Percentiles rank a stretch among this genome's conserved stretches.
phyloP scores from a whole-genome alignment of 352 stramenopile genomes.

The Phytopythium kandeliae region DNA sequence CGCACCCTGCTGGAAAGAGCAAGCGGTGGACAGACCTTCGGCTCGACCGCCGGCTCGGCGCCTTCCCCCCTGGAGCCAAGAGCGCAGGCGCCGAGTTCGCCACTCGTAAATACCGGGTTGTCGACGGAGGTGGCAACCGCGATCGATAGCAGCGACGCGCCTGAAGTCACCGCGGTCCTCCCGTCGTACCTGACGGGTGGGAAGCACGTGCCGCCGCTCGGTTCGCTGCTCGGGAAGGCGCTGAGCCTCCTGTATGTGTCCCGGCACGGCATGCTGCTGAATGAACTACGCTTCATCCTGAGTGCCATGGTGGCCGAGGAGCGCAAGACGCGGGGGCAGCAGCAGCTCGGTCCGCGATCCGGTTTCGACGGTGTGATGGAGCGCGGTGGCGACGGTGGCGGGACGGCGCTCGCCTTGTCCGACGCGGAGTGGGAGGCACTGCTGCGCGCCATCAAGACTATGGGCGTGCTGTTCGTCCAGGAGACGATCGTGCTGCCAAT shows the following conservation, averaged over 20 bases:
- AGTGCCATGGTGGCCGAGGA: constrained; percentile 53
- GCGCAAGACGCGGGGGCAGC: constrained; percentile 9
- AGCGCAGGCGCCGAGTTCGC: not conserved
- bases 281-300: constrained; percentile 81
- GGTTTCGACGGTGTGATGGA: constrained; percentile 10
- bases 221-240: constrained; percentile 65
- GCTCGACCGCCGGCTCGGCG: not conserved
- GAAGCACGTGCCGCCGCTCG: constrained; percentile 42
- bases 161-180: not conserved
- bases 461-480: constrained; percentile 80
- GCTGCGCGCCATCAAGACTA: constrained; percentile 51
- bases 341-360: constrained; percentile 13
- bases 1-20: not conserved
- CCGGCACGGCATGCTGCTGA: constrained; percentile 82
- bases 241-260: constrained; percentile 87
- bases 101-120: not conserved
- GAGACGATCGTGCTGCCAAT: constrained; percentile 84
- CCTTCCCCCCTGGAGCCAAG: not conserved
- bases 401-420: constrained; percentile 42
- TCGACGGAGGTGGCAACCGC: not conserved
- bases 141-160: not conserved
- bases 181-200: constrained; percentile 39
- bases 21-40: not conserved
- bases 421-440: constrained; percentile 70
- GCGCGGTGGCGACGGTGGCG: constrained; percentile 8